These are phyloP conservation scores for Diplodia sapinea DNA, from an alignment of 2,329 filamentous ascomycete species.

Conservation along the genomic window DNA sequence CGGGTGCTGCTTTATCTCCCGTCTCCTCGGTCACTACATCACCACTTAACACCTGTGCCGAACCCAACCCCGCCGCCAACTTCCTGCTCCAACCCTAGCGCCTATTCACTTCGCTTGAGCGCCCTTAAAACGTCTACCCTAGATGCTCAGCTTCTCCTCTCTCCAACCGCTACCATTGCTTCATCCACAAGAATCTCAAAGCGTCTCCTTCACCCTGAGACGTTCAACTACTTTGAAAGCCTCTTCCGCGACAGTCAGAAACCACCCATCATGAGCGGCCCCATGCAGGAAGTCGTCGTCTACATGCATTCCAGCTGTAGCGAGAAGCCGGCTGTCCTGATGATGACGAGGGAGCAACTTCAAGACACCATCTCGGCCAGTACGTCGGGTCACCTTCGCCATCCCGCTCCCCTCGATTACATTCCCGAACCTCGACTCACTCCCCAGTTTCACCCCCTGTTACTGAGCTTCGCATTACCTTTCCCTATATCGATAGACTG, in stretches of 20 bases:
- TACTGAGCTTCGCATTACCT: background rate
- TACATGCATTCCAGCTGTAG: conserved; percentile 16
- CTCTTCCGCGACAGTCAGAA: background rate
- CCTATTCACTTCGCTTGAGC: background rate
- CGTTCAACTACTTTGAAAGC: background rate
- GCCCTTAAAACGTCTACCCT: background rate
- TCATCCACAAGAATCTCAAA: background rate
- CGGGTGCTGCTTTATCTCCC: background rate
- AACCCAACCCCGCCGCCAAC: background rate
- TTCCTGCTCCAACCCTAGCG: background rate
- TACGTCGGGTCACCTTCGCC: background rate
- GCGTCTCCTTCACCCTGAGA: background rate
- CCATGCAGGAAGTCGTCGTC: conserved; percentile 8
- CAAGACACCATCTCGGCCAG: background rate
- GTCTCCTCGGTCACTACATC: background rate
- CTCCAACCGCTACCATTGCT: background rate
- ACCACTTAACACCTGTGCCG: background rate
- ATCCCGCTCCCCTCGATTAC: background rate
- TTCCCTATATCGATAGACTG: background rate
- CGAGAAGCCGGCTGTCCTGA: conserved; percentile 3
- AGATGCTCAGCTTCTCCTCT: background rate
- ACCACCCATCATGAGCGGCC: background rate
- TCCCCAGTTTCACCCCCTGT: background rate
- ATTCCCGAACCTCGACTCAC: background rate
- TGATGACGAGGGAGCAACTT: conserved; percentile 16